These are phyloP conservation scores for Auricularia sp. DNA, from an alignment of 768 basidiomycete species.

Conservation along the genomic window DNA sequence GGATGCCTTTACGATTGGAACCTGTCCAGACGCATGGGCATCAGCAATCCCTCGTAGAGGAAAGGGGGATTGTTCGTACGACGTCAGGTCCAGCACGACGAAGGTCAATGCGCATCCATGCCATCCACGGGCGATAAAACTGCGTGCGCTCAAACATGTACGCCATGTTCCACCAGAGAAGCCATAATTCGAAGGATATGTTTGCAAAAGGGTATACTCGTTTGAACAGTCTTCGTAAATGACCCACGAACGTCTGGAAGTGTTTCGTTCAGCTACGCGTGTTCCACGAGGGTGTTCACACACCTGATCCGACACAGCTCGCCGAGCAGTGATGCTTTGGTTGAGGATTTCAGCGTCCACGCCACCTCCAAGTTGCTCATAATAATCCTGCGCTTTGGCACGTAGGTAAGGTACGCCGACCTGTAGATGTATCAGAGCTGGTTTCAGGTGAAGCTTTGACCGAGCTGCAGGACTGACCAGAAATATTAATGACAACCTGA, in stretches of 20 bases:
- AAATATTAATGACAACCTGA: constrained; percentile 68
- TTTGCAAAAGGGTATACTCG: constrained; percentile 75
- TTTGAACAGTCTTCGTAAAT: constrained; percentile 57
- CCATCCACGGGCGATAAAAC: constrained; percentile 86
- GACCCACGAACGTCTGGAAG: constrained; percentile 15
- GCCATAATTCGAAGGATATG: constrained; percentile 66
- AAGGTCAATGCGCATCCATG: constrained; percentile 75
- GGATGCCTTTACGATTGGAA: background rate
- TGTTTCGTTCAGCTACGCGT: background rate
- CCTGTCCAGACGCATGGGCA: background rate
- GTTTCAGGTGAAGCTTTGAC: background rate
- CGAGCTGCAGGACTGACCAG: constrained; percentile 42
- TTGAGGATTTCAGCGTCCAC: constrained; percentile 55
- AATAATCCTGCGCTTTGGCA: constrained; percentile 84
- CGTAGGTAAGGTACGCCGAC: constrained; percentile 83
- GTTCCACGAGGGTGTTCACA: background rate
- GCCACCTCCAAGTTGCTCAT: constrained; percentile 82
- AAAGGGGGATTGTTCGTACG: constrained; percentile 3
- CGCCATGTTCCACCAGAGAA: constrained; percentile 73
- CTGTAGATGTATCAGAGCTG: constrained; percentile 28
- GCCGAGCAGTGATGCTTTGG: constrained; percentile 25
- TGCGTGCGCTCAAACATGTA: constrained; percentile 84
- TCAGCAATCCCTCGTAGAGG: constrained; percentile 5
- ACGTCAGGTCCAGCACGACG: constrained; percentile 62
- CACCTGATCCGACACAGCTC: constrained; percentile 39